A percentile compares a stretch with the other conserved stretches of the same genome.
Evolutionary conservation across 164 flowering plant species (phyloP).

Genomic region (Piper betle): DNA sequence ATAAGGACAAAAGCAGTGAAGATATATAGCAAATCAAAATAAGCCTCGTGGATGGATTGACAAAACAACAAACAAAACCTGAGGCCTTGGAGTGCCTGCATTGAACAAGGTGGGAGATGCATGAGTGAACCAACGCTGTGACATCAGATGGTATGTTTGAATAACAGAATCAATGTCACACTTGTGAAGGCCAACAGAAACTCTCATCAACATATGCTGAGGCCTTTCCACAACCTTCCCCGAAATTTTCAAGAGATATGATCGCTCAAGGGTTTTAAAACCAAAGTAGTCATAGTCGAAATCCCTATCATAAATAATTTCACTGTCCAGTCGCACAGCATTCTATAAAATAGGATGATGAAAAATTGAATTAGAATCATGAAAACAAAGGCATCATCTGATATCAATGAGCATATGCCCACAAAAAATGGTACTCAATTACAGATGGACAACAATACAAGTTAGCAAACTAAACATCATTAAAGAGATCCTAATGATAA

Average conservation of each 20-base stretch:
- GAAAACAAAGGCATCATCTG: neutral
- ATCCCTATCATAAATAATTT: constrained; percentile 94
- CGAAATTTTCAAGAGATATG: constrained; percentile 82
- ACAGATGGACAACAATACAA: too few relatives aligned
- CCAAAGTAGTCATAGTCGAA: constrained; percentile 99
- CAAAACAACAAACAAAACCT: constrained; percentile 31
- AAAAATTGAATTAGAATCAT: neutral
- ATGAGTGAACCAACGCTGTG: constrained; percentile 99
- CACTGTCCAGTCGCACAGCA: constrained; percentile 89
- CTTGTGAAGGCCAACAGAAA: constrained; percentile 96
- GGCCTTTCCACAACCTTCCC: constrained; percentile 97
- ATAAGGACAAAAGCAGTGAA: neutral
- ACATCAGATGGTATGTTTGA: constrained; percentile 89
- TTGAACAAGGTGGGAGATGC: constrained; percentile 98
- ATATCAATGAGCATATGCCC: neutral
- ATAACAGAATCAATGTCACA: constrained; percentile 86
- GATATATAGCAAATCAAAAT: neutral
- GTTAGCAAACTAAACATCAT: neutral
- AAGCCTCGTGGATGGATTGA: neutral
- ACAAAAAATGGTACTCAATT: too few relatives aligned
- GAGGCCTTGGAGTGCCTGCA: constrained; percentile 97
- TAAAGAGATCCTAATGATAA: neutral
- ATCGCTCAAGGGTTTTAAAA: constrained; percentile 96
- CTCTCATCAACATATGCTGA: constrained; percentile 99
- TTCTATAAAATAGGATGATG: constrained; percentile 37